Evolutionary conservation across 768 basidiomycete genomes (phyloP).

Genomic region (Leucosporidium yakuticum): DNA sequence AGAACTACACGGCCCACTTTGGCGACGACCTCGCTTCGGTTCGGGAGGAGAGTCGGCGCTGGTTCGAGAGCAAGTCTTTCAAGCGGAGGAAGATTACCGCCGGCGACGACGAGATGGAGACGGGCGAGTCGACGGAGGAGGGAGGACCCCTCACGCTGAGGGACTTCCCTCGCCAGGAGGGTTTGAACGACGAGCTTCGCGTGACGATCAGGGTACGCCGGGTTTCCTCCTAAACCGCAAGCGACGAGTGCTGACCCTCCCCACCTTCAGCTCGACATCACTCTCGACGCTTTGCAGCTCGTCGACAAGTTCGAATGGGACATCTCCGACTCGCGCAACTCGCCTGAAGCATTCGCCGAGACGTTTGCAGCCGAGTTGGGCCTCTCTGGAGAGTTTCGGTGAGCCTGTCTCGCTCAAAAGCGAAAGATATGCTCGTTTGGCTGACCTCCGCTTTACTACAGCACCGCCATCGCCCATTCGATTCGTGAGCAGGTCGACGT

Average conservation of each 20-base stretch:
- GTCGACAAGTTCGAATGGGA: conserved; percentile 99
- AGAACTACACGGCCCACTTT: conserved; percentile 36
- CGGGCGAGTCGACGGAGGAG: conserved; percentile 50
- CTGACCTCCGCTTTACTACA: conserved; percentile 41
- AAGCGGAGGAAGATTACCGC: conserved; percentile 44
- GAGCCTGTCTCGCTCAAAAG: conserved; percentile 40
- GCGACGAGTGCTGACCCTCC: neutral
- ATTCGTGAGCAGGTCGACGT: conserved; percentile 92
- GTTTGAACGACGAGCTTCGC: conserved; percentile 66
- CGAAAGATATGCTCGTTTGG: neutral
- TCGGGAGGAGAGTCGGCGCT: conserved; percentile 32
- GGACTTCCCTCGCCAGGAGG: neutral
- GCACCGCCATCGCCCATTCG: conserved; percentile 88
- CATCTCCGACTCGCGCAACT: conserved; percentile 66
- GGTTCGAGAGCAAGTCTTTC: conserved; percentile 37
- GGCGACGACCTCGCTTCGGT: conserved; percentile 33
- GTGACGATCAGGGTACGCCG: conserved; percentile 77
- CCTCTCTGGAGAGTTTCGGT: conserved; percentile 87
- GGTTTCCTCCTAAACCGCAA: conserved; percentile 11
- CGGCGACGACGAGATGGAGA: conserved; percentile 9
- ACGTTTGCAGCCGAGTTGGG: conserved; percentile 81
- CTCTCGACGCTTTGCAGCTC: conserved; percentile 83
- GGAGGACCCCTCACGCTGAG: conserved; percentile 51
- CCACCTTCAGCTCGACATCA: conserved; percentile 73
- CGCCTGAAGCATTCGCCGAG: conserved; percentile 88